Percentiles rank a stretch among this genome's conserved stretches.
Conservation (phyloP, 371 early-diverging fungal species). For the Saksenaea vasiformis region DNA sequence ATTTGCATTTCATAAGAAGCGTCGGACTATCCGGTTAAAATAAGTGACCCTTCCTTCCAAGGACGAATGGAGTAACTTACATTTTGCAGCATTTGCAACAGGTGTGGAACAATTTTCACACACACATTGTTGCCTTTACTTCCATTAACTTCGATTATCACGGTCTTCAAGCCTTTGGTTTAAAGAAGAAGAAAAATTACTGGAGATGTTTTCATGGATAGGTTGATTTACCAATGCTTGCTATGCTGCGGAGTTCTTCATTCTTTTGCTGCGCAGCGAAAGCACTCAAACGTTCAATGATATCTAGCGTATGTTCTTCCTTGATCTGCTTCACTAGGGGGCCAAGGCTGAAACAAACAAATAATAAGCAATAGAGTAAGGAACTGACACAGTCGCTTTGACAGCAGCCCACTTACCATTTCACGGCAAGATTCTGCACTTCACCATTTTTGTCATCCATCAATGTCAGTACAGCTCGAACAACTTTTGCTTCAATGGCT, state of each 20-base stretch:
- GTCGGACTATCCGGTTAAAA: constrained; percentile 25
- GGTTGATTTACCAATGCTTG: constrained; percentile 65
- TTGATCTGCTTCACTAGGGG: constrained; percentile 76
- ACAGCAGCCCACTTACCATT: constrained; percentile 62
- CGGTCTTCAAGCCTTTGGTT: constrained; percentile 69
- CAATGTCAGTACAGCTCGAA: constrained; percentile 69
- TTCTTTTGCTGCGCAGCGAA: constrained; percentile 54
- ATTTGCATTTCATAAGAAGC: constrained; percentile 75
- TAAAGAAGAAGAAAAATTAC: constrained; percentile 2
- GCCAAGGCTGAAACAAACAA: constrained; percentile 56
- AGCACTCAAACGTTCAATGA: constrained; percentile 69
- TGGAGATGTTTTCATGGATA: not conserved
- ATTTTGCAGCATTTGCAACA: constrained; percentile 58
- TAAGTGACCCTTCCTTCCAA: constrained; percentile 1
- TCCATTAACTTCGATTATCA: constrained; percentile 66
- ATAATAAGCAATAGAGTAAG: not conserved
- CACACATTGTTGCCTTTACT: constrained; percentile 55
- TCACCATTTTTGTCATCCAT: constrained; percentile 89
- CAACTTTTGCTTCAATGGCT: constrained; percentile 64
- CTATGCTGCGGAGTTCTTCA: constrained; percentile 76
- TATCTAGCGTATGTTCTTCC: constrained; percentile 65
- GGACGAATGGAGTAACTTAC: constrained; percentile 32
- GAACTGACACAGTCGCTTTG: not conserved
- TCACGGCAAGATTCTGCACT: constrained; percentile 92
- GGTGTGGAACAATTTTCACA: constrained; percentile 62